Percentiles rank a stretch among this genome's conserved stretches.
Conservation (phyloP, 192 early-diverging fungal species). For the Glomus cerebriforme region DNA sequence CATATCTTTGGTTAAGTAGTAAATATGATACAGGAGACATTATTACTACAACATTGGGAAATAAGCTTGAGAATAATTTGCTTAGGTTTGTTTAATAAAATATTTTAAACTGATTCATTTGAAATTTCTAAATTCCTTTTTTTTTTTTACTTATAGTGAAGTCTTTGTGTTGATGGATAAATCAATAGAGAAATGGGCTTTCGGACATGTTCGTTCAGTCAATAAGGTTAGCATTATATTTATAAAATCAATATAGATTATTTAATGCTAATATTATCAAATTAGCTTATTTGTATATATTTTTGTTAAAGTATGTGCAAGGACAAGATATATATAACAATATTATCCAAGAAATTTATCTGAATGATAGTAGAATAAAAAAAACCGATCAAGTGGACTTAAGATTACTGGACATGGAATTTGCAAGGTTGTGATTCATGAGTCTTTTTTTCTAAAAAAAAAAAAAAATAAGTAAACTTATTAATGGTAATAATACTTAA, state of each 20-base stretch:
- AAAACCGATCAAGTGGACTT: background rate
- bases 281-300: background rate
- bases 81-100: background rate
- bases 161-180: slow-evolving; percentile 12
- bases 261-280: background rate
- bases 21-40: background rate
- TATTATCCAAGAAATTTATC: slow-evolving; percentile 5
- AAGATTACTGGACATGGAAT: slow-evolving; percentile 24
- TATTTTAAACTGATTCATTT: background rate
- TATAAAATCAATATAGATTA: background rate
- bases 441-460: background rate
- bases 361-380: background rate
- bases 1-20: slow-evolving; percentile 3
- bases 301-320: background rate
- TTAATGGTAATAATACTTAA: background rate
- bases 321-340: slow-evolving; percentile 12
- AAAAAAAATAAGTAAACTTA: background rate
- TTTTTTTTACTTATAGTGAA: background rate
- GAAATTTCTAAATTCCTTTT: background rate
- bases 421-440: background rate
- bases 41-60: slow-evolving; percentile 20
- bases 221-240: slow-evolving; percentile 13
- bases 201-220: background rate
- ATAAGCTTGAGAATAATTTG: slow-evolving; percentile 1
- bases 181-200: slow-evolving; percentile 14